phyloP scores from a whole-genome alignment of 192 early-diverging fungal species.

The Endogone sp. region DNA sequence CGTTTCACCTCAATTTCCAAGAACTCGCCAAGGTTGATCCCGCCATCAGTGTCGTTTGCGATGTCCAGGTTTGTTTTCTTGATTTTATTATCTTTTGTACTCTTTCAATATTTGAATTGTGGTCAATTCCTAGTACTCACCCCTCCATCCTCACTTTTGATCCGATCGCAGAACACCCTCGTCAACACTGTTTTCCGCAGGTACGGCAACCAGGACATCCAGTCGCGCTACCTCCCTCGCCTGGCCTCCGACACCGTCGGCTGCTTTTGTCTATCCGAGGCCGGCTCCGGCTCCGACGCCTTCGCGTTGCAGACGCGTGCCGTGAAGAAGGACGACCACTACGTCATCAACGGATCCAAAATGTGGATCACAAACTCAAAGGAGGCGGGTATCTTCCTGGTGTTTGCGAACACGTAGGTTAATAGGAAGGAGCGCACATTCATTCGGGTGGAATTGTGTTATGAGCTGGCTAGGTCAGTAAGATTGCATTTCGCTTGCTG shows the following conservation, averaged over 20 bases:
- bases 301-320: slow-evolving; percentile 66
- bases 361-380: slow-evolving; percentile 98
- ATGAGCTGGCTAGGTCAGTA: too few species aligned
- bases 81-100: neutral
- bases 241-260: slow-evolving; percentile 82
- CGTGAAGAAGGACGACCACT: slow-evolving; percentile 83
- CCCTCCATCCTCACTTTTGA: neutral
- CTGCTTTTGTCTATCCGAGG: slow-evolving; percentile 93
- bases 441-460: too few species aligned
- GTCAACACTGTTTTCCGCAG: slow-evolving; percentile 91
- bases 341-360: slow-evolving; percentile 82
- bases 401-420: slow-evolving; percentile 88
- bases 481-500: too few species aligned
- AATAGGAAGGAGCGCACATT: neutral
- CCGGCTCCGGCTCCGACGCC: slow-evolving; percentile 80
- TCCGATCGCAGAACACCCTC: slow-evolving; percentile 94
- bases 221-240: slow-evolving; percentile 82
- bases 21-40: slow-evolving; percentile 96
- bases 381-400: slow-evolving; percentile 94
- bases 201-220: slow-evolving; percentile 69
- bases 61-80: slow-evolving; percentile 63
- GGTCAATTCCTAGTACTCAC: neutral
- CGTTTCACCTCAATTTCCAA: slow-evolving; percentile 13
- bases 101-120: neutral
- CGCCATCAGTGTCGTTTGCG: slow-evolving; percentile 84